A percentile compares a stretch with the other conserved stretches of the same genome.
These are phyloP conservation scores for Gardenia jasminoides DNA, from an alignment of 257 asterid species.

Conservation along the genomic window DNA sequence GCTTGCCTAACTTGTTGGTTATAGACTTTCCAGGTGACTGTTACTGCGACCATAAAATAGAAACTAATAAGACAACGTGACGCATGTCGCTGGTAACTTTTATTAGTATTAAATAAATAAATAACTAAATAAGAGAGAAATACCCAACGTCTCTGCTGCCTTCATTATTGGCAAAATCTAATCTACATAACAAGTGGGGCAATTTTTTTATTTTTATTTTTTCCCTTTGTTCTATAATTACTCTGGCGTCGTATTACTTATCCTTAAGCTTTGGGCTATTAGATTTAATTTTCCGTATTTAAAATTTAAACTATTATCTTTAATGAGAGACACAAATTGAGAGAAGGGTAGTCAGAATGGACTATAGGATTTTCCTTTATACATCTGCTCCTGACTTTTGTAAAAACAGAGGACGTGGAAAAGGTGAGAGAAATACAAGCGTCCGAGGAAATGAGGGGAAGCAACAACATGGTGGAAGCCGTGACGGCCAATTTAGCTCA, in stretches of 20 bases:
- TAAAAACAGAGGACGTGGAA: conserved; percentile 77
- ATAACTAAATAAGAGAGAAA: background rate
- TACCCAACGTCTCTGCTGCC: background rate
- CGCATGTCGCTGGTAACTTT: background rate
- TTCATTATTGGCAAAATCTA: background rate
- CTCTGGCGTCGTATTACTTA: background rate
- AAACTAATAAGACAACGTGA: too few species aligned
- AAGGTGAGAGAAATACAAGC: conserved; percentile 73
- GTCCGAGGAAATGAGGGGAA: conserved; percentile 74
- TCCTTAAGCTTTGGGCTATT: too few species aligned
- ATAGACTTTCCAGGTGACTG: background rate
- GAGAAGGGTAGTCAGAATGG: too few species aligned
- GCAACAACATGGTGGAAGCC: conserved; percentile 51
- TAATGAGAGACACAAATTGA: too few species aligned
- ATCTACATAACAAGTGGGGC: background rate
- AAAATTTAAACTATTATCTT: too few species aligned
- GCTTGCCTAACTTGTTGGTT: background rate
- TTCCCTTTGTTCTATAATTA: background rate
- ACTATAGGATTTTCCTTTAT: too few species aligned
- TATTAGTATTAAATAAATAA: too few species aligned
- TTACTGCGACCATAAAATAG: background rate
- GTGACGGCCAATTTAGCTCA: conserved; percentile 64
- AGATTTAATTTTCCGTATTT: too few species aligned
- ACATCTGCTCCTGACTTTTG: background rate
- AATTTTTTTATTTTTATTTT: too few species aligned